A percentile compares a stretch with the other conserved stretches of the same genome.
Evolutionary conservation across 2,329 filamentous ascomycete species (phyloP).

Genomic region (Huntiella omanensis): DNA sequence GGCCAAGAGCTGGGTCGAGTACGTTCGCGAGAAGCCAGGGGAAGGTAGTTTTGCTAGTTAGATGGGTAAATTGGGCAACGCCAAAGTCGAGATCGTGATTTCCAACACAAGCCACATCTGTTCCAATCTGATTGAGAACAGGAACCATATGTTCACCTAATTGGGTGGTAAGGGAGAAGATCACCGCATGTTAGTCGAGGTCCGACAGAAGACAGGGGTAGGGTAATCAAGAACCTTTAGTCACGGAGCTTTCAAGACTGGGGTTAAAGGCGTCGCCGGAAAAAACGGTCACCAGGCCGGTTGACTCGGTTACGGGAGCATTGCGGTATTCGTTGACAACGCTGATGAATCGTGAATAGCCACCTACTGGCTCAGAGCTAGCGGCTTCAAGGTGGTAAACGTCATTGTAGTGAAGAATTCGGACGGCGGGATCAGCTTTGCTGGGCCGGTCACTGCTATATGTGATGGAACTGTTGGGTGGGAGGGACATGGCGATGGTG

Average conservation of each 20-base stretch:
- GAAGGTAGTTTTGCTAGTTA: slow-evolving; percentile 58
- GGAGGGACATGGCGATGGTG: slow-evolving; percentile 1
- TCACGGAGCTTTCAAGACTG: slow-evolving; percentile 71
- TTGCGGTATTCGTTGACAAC: slow-evolving; percentile 57
- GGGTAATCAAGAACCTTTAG: slow-evolving; percentile 42
- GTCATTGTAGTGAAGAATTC: slow-evolving; percentile 83
- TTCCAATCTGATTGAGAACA: slow-evolving; percentile 58
- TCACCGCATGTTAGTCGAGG: background rate
- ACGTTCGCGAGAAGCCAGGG: slow-evolving; percentile 86
- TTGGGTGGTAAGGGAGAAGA: background rate
- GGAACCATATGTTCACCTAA: slow-evolving; percentile 70
- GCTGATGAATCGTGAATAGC: slow-evolving; percentile 62
- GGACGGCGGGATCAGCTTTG: slow-evolving; percentile 40
- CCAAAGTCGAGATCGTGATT: slow-evolving; percentile 93
- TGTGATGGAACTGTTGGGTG: slow-evolving; percentile 7
- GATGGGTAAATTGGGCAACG: slow-evolving; percentile 56
- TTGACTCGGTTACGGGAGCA: slow-evolving; percentile 35
- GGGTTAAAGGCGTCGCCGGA: slow-evolving; percentile 89
- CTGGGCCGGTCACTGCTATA: slow-evolving; percentile 8
- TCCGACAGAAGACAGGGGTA: no score
- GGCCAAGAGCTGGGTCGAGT: slow-evolving; percentile 62
- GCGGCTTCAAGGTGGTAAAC: slow-evolving; percentile 70
- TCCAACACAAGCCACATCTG: slow-evolving; percentile 67
- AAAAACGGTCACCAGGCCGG: slow-evolving; percentile 59
- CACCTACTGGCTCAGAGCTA: slow-evolving; percentile 68